Conservation (phyloP, 2,329 filamentous ascomycete genomes). For the Diplodia mutila region DNA sequence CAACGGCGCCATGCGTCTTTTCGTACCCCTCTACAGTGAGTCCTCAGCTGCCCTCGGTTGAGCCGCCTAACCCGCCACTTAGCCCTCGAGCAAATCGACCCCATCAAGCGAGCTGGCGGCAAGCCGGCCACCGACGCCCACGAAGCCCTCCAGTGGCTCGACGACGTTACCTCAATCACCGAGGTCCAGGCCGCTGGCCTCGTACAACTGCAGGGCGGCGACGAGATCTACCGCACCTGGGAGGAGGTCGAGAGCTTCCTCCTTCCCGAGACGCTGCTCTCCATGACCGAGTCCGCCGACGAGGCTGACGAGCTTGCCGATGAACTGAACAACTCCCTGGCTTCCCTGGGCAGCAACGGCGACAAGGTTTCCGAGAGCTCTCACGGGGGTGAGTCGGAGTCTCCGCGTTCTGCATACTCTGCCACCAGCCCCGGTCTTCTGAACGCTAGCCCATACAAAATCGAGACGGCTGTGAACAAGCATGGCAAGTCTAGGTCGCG, state of each 20-base stretch:
- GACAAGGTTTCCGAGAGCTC: slow-evolving; percentile 50
- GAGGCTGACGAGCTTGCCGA: slow-evolving; percentile 41
- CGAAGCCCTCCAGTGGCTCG: slow-evolving; percentile 56
- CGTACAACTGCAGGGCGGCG: slow-evolving; percentile 53
- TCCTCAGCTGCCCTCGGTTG: slow-evolving; percentile 4
- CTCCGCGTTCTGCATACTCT: slow-evolving; percentile 43
- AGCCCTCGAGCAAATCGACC: slow-evolving; percentile 53
- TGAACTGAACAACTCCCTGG: slow-evolving; percentile 44
- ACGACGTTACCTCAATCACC: slow-evolving; percentile 54
- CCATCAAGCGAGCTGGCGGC: slow-evolving; percentile 47
- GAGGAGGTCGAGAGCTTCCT: slow-evolving; percentile 54
- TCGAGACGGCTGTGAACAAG: slow-evolving; percentile 25
- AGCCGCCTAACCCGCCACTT: slow-evolving; percentile 30
- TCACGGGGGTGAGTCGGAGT: slow-evolving; percentile 47
- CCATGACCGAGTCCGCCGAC: slow-evolving; percentile 50
- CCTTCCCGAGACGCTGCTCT: slow-evolving; percentile 54
- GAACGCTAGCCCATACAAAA: slow-evolving; percentile 38
- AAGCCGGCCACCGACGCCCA: slow-evolving; percentile 50
- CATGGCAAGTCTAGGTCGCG: slow-evolving; percentile 11
- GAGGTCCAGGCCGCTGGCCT: slow-evolving; percentile 38
- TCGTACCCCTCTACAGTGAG: slow-evolving; percentile 57
- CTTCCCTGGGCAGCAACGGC: slow-evolving; percentile 35
- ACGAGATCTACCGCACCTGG: slow-evolving; percentile 54
- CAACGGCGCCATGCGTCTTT: slow-evolving; percentile 54
- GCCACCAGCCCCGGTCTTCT: slow-evolving; percentile 38